Conservation (phyloP, 140 eudicot genomes). For the Erigeron philadelphicus region DNA sequence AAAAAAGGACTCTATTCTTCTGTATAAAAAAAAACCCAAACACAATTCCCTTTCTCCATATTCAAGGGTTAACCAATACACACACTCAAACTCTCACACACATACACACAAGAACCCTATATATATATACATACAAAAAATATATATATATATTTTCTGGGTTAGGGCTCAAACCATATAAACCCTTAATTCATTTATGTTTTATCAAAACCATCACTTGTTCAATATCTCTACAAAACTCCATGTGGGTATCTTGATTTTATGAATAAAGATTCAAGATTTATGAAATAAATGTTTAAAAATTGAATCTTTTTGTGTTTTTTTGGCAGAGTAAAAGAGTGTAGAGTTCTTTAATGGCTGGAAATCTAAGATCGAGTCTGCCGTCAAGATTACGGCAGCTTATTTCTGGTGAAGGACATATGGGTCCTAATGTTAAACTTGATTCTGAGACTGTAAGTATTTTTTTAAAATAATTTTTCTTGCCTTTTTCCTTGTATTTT, state of each 20-base stretch:
- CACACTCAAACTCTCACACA: not conserved
- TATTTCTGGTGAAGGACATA: slow-evolving; percentile 65
- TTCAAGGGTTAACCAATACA: not conserved
- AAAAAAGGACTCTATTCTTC: no score
- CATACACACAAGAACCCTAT: not conserved
- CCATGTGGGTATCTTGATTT: no score
- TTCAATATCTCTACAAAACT: no score
- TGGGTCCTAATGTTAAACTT: slow-evolving; percentile 77
- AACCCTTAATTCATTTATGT: no score
- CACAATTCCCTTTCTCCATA: no score
- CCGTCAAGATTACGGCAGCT: slow-evolving; percentile 92
- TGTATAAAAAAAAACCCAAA: no score
- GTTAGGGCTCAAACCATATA: no score
- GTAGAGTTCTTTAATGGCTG: slow-evolving; percentile 38
- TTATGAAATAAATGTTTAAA: no score
- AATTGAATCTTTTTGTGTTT: not conserved
- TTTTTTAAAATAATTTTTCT: no score
- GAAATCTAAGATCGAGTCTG: slow-evolving; percentile 87
- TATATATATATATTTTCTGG: no score
- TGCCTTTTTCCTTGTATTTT: not conserved
- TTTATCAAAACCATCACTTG: no score
- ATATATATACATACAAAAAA: not conserved
- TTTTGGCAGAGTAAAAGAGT: slow-evolving; percentile 38
- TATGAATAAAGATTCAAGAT: no score
- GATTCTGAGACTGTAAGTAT: slow-evolving; percentile 78